Evolutionary conservation across 1,284 basidiomycete genomes (phyloP).

Genomic region (Moesziomyces aphidis): DNA sequence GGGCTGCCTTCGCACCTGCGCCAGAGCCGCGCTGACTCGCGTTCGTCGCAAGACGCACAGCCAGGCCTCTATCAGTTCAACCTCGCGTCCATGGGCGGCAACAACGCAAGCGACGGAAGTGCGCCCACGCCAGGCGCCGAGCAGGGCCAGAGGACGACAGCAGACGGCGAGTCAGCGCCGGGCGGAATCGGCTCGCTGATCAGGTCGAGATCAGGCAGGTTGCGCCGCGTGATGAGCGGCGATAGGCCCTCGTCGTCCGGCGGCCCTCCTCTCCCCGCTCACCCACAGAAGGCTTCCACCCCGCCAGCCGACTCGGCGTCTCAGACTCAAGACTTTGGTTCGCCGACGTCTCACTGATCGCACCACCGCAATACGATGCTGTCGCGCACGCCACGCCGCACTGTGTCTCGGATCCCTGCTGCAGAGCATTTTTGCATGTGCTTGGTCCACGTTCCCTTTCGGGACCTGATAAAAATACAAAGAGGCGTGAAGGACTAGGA

Average conservation of each 20-base stretch:
- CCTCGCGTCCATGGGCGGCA: constrained; percentile 1
- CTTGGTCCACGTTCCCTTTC: no score
- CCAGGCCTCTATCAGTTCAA: constrained; percentile 36
- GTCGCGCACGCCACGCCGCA: no score
- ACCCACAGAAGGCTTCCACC: background rate
- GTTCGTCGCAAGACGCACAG: constrained; percentile 5
- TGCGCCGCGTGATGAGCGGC: constrained; percentile 4
- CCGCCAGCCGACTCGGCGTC: background rate
- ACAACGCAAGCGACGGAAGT: background rate
- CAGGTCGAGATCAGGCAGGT: constrained; percentile 16
- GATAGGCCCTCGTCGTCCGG: constrained; percentile 1
- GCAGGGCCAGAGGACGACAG: background rate
- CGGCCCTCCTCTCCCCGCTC: background rate
- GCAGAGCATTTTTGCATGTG: no score
- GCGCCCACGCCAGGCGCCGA: background rate
- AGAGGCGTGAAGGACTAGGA: background rate
- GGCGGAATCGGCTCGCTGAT: constrained; percentile 9
- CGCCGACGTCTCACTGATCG: no score
- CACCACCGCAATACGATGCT: no score
- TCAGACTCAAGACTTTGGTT: no score
- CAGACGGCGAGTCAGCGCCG: background rate
- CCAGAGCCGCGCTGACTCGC: background rate
- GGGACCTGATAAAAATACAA: no score
- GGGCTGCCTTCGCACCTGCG: constrained; percentile 21
- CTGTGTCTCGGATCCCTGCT: no score